Conservation (phyloP, 2,329 filamentous ascomycete species). For the Coleophoma eucalyptorum region DNA sequence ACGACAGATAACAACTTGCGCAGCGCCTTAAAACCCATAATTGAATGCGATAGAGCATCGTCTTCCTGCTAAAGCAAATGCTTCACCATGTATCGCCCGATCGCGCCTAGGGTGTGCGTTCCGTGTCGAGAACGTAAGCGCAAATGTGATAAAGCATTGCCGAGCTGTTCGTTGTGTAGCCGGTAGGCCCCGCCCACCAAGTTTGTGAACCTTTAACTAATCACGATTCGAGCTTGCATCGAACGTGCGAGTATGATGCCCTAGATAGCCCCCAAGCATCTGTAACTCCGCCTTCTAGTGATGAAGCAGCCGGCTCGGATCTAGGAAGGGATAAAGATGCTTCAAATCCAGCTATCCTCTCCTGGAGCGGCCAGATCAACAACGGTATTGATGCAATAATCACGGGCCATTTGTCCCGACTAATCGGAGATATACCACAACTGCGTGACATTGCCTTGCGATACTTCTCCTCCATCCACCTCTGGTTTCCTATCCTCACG, state of each 20-base stretch:
- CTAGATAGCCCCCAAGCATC: not conserved
- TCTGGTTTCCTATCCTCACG: conserved; percentile 14
- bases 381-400: no score
- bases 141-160: not conserved
- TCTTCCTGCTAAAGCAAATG: no score
- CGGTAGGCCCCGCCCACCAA: not conserved
- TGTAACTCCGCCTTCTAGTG: not conserved
- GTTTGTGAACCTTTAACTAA: not conserved
- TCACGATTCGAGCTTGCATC: not conserved
- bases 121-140: not conserved
- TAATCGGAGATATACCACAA: no score
- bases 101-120: not conserved
- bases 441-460: no score
- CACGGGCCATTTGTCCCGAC: no score
- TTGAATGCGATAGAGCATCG: no score
- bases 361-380: no score
- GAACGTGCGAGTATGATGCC: not conserved
- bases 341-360: no score
- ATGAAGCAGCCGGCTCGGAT: not conserved
- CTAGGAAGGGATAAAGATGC: not conserved
- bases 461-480: not conserved
- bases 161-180: not conserved
- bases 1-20: no score
- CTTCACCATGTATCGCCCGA: no score
- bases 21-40: no score